Percentiles rank a stretch among this genome's conserved stretches.
These are phyloP conservation scores for Friedmanniomyces endolithicus DNA, from an alignment of 495 filamentous ascomycete genomes.

Conservation along the genomic window DNA sequence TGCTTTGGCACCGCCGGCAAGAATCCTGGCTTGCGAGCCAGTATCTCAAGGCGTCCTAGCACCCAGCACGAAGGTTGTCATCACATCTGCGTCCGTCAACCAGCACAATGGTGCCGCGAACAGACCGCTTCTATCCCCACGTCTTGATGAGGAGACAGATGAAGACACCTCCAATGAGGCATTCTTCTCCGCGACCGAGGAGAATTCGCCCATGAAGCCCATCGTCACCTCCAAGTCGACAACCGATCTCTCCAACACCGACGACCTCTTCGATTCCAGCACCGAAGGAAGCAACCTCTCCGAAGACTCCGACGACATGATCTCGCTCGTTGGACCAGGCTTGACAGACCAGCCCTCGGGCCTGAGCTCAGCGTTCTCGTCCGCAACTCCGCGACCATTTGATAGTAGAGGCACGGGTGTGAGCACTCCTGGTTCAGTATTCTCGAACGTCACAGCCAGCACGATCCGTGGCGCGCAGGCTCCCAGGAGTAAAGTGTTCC, in stretches of 20 bases:
- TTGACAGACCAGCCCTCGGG: constrained; percentile 55
- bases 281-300: constrained; percentile 30
- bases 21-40: constrained; percentile 52
- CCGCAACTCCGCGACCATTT: constrained; percentile 59
- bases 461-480: constrained; percentile 55
- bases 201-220: constrained; percentile 32
- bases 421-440: constrained; percentile 70
- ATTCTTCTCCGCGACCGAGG: constrained; percentile 79
- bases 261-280: constrained; percentile 29
- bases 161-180: constrained; percentile 74
- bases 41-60: constrained; percentile 76
- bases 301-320: constrained; percentile 37
- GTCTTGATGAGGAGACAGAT: constrained; percentile 53
- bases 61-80: constrained; percentile 54
- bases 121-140: constrained; percentile 13
- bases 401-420: constrained; percentile 52
- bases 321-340: constrained; percentile 67
- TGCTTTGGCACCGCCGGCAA: constrained; percentile 62
- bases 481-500: constrained; percentile 52
- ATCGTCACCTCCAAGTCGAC: constrained; percentile 38
- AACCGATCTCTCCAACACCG: constrained; percentile 39
- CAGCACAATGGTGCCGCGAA: constrained; percentile 41
- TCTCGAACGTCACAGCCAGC: constrained; percentile 66
- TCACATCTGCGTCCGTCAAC: constrained; percentile 33
- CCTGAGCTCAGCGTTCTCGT: constrained; percentile 56